Base-by-base conservation (phyloP, 2,329 filamentous ascomycete species). In the Talaromyces sp. region DNA sequence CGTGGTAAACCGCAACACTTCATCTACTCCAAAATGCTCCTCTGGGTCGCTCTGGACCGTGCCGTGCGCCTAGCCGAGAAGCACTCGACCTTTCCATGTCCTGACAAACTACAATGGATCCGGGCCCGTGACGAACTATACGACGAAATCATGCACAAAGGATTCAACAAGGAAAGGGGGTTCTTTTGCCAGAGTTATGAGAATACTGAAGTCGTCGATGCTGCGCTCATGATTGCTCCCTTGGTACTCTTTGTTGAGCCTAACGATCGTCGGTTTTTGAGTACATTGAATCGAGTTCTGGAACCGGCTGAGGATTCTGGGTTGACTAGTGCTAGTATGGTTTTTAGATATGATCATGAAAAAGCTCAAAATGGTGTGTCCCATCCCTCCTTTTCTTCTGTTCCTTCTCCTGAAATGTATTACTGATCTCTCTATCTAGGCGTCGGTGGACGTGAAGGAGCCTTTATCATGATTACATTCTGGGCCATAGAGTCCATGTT, bases 401-500 rank as follows among this genome's bases (percentile, higher is more conserved):
- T 58, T 54, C 31, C 25, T 35, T 37, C 57, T 54, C 28, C 35
- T 31, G 51, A 28, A 48, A 25, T 17, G 50, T n/a, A 15, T 43
- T 59, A 19, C 53, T 57, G 5, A 60, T 39, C 57, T 61, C 58
- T 59, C 62, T 60, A 21, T 54, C 57, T 63, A 88, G 86, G 87
- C 31, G 86, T 91, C 8, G 87, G 87, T 37, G 88, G 88, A 17
- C 79, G 81, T 53, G 88, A 91, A 72, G 89, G 89, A 21, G 87
- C 88, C 19, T 91, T 91, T 68, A 85, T 82, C 66, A 91, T 91
- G 87, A 90, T 88, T 67, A 91, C 88, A 0, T 91, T 91, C 70
- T 91, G 89, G 89, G 82, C 91, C 0, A 87, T 91, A 11, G 89
- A 91, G 72, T 87, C 88, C 22, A 80, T 91, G 73, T 89, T 87